These are phyloP conservation scores for Grosmannia penicillata DNA, from an alignment of 2,329 filamentous ascomycete species.

Conservation along the genomic window DNA sequence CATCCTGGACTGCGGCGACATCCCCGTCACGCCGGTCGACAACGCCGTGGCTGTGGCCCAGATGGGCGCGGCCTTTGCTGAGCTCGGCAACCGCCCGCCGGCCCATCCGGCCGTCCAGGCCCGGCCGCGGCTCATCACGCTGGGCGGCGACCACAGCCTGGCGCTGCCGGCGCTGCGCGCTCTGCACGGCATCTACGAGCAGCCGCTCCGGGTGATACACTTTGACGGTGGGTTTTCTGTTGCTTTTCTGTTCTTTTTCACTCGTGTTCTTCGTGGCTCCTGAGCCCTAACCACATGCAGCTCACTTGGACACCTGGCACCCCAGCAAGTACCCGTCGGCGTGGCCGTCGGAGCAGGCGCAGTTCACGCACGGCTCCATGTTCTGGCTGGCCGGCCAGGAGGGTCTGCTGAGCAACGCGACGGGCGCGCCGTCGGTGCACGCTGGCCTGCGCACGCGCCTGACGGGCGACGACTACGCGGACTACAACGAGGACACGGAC, in stretches of 20 bases:
- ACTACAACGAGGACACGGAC: constrained; percentile 56
- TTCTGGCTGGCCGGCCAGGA: constrained; percentile 80
- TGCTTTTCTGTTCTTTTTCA: constrained; percentile 13
- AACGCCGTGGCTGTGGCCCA: constrained; percentile 68
- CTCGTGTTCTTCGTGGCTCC: not conserved
- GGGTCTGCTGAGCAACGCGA: constrained; percentile 59
- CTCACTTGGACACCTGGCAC: constrained; percentile 75
- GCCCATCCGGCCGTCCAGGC: constrained; percentile 15
- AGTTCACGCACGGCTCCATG: constrained; percentile 82
- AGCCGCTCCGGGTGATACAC: constrained; percentile 54
- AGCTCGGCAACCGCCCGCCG: constrained; percentile 38
- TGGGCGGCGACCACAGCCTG: constrained; percentile 62
- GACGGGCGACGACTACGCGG: constrained; percentile 45
- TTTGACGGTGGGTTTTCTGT: constrained; percentile 41
- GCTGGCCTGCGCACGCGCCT: constrained; percentile 70
- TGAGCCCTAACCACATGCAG: constrained; percentile 11
- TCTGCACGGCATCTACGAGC: constrained; percentile 44
- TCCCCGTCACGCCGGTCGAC: constrained; percentile 75
- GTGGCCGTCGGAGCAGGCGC: constrained; percentile 54
- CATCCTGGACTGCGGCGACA: constrained; percentile 81
- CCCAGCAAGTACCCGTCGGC: constrained; percentile 64
- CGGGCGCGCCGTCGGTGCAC: constrained; percentile 57
- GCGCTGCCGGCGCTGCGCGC: constrained; percentile 56
- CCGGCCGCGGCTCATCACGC: constrained; percentile 45
- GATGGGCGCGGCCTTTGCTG: constrained; percentile 68